Base-by-base conservation (phyloP, 768 basidiomycete species). In the Lactifluus echinatus region DNA sequence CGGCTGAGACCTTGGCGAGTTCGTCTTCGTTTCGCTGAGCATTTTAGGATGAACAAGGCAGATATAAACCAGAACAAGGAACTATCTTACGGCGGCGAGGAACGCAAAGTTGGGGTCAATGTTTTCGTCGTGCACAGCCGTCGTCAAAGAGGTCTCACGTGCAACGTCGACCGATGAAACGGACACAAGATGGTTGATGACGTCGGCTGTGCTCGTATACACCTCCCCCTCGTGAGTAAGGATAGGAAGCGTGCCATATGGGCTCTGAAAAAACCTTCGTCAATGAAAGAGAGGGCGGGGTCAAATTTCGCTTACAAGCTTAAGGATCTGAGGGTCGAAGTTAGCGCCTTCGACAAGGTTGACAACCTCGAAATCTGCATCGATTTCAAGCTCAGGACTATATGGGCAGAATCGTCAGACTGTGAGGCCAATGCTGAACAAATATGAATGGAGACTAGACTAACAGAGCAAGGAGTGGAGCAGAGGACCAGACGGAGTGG, bases 21-120 rank as follows among this genome's bases (percentile, higher is more conserved):
- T 82, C 79, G 26, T 75, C 71, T 17, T 76, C 74, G 53, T 75
- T 73, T 55, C 79, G 71, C 75, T 80, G 61, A 11, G 28, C 2
- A 8, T 1, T 15, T 39, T 29, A n/a, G 40, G 28, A 14, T 17
- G 39, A 26, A 40, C 42, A n/a, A 55, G n/a, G 14, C 10, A 29
- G 29, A 24, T 51, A 42, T 3, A 19, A n/a, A n/a, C n/a, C n/a
- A n/a, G n/a, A n/a, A 48, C 6, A 15, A 33, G 15, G 24, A 28
- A 42, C 21, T n/a, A 1, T 60, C 72, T 61, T 63, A 77, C 76
- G 33, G 71, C 66, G 3, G 74, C 69, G 21, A 76, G 56, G 26
- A 75, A 46, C n/a, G 75, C 70, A 60, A 80, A 76, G 72, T 82
- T 83, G 51, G 79, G 79, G 63, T 81, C 79, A 50, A 74, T 66